Evolutionary conservation across 345 rosid species (phyloP).

Genomic region (Lumnitzera racemosa): DNA sequence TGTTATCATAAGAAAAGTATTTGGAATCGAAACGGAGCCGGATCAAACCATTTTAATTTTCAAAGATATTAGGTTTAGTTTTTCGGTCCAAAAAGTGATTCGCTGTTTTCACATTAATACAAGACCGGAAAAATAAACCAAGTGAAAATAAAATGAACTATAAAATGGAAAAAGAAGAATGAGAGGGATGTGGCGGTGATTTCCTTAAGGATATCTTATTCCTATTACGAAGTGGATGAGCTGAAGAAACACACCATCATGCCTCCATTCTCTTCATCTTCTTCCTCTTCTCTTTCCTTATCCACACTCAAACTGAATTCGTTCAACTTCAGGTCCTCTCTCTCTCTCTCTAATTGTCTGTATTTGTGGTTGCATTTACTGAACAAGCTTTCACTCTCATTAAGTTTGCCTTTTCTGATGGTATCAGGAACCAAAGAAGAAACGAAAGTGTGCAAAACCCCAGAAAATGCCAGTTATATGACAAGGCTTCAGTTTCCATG

Average conservation of each 20-base stretch:
- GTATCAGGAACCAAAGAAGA: constrained; percentile 26
- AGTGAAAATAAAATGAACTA: too few relatives aligned
- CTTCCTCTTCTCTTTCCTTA: constrained; percentile 4
- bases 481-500: constrained; percentile 25
- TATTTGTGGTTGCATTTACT: neutral
- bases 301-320: constrained; percentile 6
- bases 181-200: too few relatives aligned
- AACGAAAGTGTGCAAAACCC: constrained; percentile 19
- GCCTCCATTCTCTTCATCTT: constrained; percentile 39
- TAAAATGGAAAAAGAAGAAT: too few relatives aligned
- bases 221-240: constrained; percentile 30
- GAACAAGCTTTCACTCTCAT: too few relatives aligned
- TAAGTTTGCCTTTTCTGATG: neutral
- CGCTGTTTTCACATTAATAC: too few relatives aligned
- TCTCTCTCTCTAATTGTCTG: neutral
- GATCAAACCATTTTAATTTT: too few relatives aligned
- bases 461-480: constrained; percentile 28
- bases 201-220: neutral
- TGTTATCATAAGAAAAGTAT: too few relatives aligned
- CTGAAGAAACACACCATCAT: constrained; percentile 12
- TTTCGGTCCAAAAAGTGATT: too few relatives aligned
- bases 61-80: too few relatives aligned
- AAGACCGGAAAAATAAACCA: too few relatives aligned
- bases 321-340: constrained; percentile 26
- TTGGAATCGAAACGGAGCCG: too few relatives aligned